These are phyloP conservation scores for Xerocomellus dryophilus DNA, from an alignment of 768 basidiomycete species.

Conservation along the genomic window DNA sequence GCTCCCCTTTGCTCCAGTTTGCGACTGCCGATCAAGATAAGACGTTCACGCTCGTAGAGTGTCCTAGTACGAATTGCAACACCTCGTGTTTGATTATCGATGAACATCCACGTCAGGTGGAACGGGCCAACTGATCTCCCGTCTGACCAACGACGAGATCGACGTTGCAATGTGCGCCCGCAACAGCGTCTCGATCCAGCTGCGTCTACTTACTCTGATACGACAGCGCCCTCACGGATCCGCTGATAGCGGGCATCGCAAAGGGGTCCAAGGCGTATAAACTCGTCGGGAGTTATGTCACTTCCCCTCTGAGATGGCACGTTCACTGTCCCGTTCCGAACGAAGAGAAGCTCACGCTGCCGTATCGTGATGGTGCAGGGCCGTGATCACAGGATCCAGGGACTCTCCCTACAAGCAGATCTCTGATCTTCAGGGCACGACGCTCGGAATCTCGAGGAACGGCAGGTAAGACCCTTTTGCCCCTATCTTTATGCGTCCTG, in stretches of 20 bases:
- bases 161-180: slow-evolving; percentile 73
- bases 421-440: slow-evolving; percentile 72
- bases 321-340: slow-evolving; percentile 10
- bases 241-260: slow-evolving; percentile 88
- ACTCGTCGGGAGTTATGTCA: slow-evolving; percentile 89
- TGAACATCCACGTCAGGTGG: slow-evolving; percentile 51
- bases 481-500: neutral
- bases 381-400: slow-evolving; percentile 78
- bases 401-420: slow-evolving; percentile 68
- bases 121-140: slow-evolving; percentile 78
- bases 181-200: slow-evolving; percentile 1
- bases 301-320: slow-evolving; percentile 84
- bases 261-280: slow-evolving; percentile 87
- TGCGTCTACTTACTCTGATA: neutral
- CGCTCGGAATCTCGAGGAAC: slow-evolving; percentile 82
- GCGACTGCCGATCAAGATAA: slow-evolving; percentile 62
- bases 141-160: slow-evolving; percentile 71
- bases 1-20: slow-evolving; percentile 86
- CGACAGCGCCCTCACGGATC: slow-evolving; percentile 80
- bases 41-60: slow-evolving; percentile 84
- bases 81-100: slow-evolving; percentile 17
- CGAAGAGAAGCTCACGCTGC: neutral
- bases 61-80: slow-evolving; percentile 59
- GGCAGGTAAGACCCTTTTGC: slow-evolving; percentile 59
- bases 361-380: slow-evolving; percentile 50